Percentiles rank a stretch among this genome's conserved stretches.
Conservation (phyloP, 2,329 filamentous ascomycete species). For the Fusarium sacchari region DNA sequence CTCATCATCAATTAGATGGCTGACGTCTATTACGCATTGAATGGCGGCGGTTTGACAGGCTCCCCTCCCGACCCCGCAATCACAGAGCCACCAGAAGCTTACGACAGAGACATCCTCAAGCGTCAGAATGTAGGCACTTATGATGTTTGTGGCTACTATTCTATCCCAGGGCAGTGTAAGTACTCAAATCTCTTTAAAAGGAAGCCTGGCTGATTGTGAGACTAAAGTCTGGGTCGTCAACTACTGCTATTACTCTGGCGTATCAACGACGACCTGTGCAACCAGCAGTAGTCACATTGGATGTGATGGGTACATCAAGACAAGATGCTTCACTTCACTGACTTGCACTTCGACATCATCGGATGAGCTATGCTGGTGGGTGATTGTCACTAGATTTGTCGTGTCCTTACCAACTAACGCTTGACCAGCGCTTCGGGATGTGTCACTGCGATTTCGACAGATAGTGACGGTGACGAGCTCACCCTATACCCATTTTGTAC, state of each 20-base stretch:
- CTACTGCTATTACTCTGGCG: background rate
- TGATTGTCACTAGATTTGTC: fast-evolving
- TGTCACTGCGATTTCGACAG: background rate
- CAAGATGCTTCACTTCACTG: background rate
- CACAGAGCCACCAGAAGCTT: background rate
- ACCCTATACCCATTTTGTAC: background rate
- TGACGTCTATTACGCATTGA: background rate
- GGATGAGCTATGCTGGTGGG: background rate
- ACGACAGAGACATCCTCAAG: background rate
- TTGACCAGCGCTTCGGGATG: background rate
- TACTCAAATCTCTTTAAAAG: background rate
- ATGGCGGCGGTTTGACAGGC: background rate
- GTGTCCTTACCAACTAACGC: background rate
- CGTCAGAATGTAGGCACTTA: background rate
- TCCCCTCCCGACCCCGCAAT: background rate
- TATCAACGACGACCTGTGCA: background rate
- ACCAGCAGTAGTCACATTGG: background rate
- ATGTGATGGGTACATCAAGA: background rate
- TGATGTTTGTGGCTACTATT: background rate
- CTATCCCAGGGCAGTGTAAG: background rate
- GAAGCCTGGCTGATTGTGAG: background rate
- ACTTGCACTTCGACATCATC: background rate
- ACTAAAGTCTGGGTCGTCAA: background rate
- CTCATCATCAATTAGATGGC: background rate
- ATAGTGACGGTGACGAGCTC: background rate